Evolutionary conservation across 2,329 filamentous ascomycete species (phyloP).

Genomic region (Colletotrichum brevisporum): DNA sequence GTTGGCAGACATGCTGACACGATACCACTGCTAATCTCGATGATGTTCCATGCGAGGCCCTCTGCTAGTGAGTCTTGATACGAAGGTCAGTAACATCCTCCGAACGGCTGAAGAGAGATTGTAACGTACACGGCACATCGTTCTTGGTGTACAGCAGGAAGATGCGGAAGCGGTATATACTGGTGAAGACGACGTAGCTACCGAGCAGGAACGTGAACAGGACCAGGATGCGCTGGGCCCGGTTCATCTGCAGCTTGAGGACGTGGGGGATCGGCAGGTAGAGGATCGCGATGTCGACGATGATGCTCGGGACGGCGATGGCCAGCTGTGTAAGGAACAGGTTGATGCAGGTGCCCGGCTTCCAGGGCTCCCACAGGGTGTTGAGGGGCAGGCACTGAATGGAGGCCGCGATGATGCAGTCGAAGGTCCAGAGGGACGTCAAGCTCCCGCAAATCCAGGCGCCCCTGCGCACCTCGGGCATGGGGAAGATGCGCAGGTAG

Average conservation of each 20-base stretch:
- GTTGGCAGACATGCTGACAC: slow-evolving; percentile 36
- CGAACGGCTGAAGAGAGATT: no score
- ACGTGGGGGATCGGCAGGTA: slow-evolving; percentile 37
- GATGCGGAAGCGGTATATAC: slow-evolving; percentile 32
- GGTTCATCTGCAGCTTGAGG: slow-evolving; percentile 34
- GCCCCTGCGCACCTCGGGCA: slow-evolving; percentile 44
- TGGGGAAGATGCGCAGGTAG: slow-evolving; percentile 59
- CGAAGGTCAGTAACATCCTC: background rate
- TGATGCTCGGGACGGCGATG: slow-evolving; percentile 34
- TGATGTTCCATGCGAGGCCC: slow-evolving; percentile 36
- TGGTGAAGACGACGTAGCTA: slow-evolving; percentile 36
- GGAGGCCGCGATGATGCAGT: slow-evolving; percentile 33
- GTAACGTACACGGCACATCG: slow-evolving; percentile 30
- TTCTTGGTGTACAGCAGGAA: slow-evolving; percentile 28
- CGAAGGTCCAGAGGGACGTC: slow-evolving; percentile 27
- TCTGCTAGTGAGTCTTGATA: slow-evolving; percentile 21
- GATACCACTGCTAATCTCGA: slow-evolving; percentile 38
- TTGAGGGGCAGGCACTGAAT: slow-evolving; percentile 27
- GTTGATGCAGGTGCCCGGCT: slow-evolving; percentile 33
- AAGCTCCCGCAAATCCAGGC: slow-evolving; percentile 34
- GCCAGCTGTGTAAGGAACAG: slow-evolving; percentile 33
- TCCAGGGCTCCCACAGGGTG: slow-evolving; percentile 38
- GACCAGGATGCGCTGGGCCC: slow-evolving; percentile 24
- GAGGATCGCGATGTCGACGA: slow-evolving; percentile 36
- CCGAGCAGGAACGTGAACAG: slow-evolving; percentile 34